phyloP scores from a whole-genome alignment of 306 rosid genomes.

The Citrullus colocynthis region DNA sequence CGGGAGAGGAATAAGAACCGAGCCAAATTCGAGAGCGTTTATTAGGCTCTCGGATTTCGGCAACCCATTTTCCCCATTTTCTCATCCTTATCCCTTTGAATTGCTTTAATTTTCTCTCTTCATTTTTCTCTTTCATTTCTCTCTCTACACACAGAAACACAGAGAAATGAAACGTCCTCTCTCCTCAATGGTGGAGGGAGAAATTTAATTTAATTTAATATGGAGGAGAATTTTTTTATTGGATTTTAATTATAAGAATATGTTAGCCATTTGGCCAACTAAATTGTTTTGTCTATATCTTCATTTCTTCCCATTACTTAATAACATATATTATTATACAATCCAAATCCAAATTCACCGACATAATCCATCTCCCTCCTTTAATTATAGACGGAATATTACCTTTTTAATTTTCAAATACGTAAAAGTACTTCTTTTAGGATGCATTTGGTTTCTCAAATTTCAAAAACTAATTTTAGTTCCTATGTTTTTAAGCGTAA shows the following conservation, averaged over 20 bases:
- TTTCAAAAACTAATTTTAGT: no score
- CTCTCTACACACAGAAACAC: not conserved
- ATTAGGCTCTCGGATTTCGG: slow-evolving; percentile 54
- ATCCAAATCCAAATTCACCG: slow-evolving; percentile 25
- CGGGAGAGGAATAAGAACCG: slow-evolving; percentile 57
- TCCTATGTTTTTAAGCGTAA: no score
- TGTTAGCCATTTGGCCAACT: slow-evolving; percentile 15
- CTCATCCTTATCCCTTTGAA: slow-evolving; percentile 75
- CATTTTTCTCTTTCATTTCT: not conserved
- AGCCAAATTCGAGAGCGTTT: slow-evolving; percentile 67
- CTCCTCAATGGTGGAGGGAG: not conserved
- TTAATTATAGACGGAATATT: no score
- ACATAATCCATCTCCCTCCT: slow-evolving; percentile 9
- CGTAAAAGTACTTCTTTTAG: no score
- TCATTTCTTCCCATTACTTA: slow-evolving; percentile 1
- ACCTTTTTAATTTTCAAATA: no score
- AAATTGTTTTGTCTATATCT: slow-evolving; percentile 13
- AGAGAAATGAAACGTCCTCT: not conserved
- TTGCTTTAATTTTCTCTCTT: slow-evolving; percentile 19
- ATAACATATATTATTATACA: no score
- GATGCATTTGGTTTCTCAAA: no score
- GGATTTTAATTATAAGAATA: not conserved
- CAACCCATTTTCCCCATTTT: slow-evolving; percentile 75
- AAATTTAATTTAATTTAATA: not conserved
- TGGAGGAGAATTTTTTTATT: not conserved